phyloP scores from a whole-genome alignment of 2,329 filamentous ascomycete genomes.

The Colletotrichum zoysiae region DNA sequence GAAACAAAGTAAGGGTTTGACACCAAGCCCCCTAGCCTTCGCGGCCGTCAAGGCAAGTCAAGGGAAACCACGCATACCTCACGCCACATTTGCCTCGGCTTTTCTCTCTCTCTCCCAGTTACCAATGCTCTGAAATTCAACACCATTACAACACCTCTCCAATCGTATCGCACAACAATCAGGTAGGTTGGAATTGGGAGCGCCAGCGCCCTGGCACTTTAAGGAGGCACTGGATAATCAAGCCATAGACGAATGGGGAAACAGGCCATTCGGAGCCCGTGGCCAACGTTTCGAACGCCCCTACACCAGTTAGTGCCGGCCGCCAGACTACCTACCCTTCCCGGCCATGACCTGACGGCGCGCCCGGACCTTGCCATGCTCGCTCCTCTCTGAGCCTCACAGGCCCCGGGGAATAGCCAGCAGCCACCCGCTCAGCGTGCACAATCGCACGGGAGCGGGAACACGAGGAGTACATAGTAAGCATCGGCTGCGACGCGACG shows the following conservation, averaged over 20 bases:
- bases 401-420: neutral
- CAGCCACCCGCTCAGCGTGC: constrained; percentile 28
- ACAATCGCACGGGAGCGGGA: constrained; percentile 5
- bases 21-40: constrained; percentile 5
- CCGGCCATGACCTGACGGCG: constrained; percentile 2
- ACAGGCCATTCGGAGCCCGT: constrained; percentile 5
- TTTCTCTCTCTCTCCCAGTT: neutral
- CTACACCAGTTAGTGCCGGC: neutral
- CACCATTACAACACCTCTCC: constrained; percentile 2
- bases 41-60: neutral
- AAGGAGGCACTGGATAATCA: neutral
- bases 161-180: neutral
- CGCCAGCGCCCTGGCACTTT: constrained; percentile 11
- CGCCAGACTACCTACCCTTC: neutral
- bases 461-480: neutral
- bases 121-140: neutral
- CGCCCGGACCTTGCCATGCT: constrained; percentile 11
- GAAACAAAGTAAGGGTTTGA: constrained; percentile 16
- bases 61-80: constrained; percentile 9
- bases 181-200: constrained; percentile 17
- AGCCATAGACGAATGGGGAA: constrained; percentile 14
- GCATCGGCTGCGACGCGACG: constrained; percentile 3
- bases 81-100: constrained; percentile 18
- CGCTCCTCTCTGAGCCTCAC: neutral
- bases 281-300: neutral